These are phyloP conservation scores for Vaccinium darrowii DNA, from an alignment of 148 eudicot genomes.

Conservation along the genomic window DNA sequence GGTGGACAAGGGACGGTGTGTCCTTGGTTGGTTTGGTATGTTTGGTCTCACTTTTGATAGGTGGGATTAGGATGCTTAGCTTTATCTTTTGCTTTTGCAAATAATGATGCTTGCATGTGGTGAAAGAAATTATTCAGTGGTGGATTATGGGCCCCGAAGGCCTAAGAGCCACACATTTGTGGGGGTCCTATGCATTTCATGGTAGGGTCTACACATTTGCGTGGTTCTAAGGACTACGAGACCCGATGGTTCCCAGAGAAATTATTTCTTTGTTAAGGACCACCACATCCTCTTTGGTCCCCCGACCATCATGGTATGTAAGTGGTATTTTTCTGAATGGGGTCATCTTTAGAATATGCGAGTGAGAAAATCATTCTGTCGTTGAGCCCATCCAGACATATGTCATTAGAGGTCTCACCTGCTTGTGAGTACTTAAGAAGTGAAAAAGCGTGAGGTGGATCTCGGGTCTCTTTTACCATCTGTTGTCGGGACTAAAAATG, in stretches of 20 bases:
- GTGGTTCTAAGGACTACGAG: not conserved
- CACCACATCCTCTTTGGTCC: not conserved
- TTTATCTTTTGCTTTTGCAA: conserved; percentile 9
- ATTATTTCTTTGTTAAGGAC: not conserved
- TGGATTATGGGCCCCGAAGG: not conserved
- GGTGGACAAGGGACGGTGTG: not conserved
- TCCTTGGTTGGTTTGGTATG: not conserved
- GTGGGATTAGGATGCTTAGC: conserved; percentile 1
- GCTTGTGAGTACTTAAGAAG: not conserved
- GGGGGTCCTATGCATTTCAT: not conserved
- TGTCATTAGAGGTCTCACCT: not conserved
- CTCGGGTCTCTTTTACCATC: not conserved
- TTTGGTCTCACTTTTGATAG: not conserved
- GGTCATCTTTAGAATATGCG: not conserved
- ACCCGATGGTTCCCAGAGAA: not conserved
- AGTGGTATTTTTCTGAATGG: not conserved
- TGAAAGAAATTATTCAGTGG: not conserved
- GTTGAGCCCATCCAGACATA: not conserved
- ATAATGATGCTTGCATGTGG: not conserved
- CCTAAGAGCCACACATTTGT: not conserved
- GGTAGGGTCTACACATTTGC: not conserved
- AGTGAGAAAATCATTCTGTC: not conserved
- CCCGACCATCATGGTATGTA: not conserved
- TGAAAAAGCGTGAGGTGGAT: not conserved
- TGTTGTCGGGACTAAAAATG: not conserved